Evolutionary conservation across 768 basidiomycete genomes (phyloP), one percentile per base, ranked within the genome.

Genomic region (Omphalotus guepiniiformis): DNA sequence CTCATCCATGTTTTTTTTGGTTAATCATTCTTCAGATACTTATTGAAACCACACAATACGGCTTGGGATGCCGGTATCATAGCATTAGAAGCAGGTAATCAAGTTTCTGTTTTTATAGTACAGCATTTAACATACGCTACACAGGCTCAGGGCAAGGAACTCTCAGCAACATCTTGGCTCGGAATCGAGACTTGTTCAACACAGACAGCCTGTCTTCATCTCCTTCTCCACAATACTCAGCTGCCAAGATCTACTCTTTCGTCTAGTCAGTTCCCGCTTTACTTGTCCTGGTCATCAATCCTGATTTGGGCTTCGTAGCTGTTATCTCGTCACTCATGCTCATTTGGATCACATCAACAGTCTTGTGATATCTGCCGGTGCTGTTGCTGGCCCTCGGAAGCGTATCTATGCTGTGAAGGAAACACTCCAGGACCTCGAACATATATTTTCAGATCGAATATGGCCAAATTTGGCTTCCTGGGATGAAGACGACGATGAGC

Each of bases 271-370:
- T 50, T 22, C 34, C 27, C 15, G 44, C 19, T 15, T 18, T 6
- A 40, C 23, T 16, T 39, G 15, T 46, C 26, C 19, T 32, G 9
- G 9, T 29, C 13, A 25, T 40, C 19, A 36, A 25, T 42, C 23
- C 38, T 44, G 37, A 16, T 35, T 18, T 12, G 40, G 22, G 5
- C 29, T 25, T 49, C 35, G 19, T 59, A 93, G 91, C 52, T 88
- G 82, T 54, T 95, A 88, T 58, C 72, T 94, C 50, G 71, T 96
- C 55, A 87, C 88, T 4, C 93, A 95, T 60, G 85, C 88, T 0
- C 94, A 98, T 64, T 67, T 97, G 22, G 94, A 98, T 66, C 94
- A 98, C 63, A 76, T 91, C 55, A 80, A 77, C 51, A 83, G 90
- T 32, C 74, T 96, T 23, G 79, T 95, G 46, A 65, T 98, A 44